phyloP scores from a whole-genome alignment of 2,329 filamentous ascomycete genomes.

The Cladosporium velox region DNA sequence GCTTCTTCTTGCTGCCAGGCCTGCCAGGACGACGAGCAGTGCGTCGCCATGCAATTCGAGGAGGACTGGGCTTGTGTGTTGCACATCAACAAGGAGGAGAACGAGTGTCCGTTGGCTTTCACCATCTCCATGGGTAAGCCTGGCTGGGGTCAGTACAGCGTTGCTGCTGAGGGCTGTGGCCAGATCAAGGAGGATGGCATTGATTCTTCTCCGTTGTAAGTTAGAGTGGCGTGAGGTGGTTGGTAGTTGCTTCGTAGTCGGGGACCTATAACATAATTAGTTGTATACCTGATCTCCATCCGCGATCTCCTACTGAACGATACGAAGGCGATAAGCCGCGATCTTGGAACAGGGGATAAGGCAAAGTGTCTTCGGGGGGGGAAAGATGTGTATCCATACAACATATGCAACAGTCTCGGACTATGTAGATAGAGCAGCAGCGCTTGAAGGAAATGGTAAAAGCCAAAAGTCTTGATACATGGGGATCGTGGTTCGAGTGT shows the following conservation, averaged over 20 bases:
- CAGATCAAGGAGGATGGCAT: constrained; percentile 9
- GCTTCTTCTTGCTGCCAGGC: constrained; percentile 8
- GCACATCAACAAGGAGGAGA: constrained; percentile 1
- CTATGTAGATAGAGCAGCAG: background rate
- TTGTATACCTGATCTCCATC: background rate
- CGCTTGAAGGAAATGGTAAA: background rate
- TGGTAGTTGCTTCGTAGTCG: too few species aligned
- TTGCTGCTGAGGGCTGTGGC: constrained; percentile 4
- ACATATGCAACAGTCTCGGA: background rate
- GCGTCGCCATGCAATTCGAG: background rate
- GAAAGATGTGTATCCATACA: background rate
- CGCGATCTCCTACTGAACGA: too few species aligned
- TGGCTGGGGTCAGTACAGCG: background rate
- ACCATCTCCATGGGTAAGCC: background rate
- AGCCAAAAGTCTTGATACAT: background rate
- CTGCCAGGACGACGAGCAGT: constrained; percentile 3
- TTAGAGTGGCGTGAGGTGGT: background rate
- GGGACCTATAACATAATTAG: background rate
- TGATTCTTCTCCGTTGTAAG: constrained; percentile 2
- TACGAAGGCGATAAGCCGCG: too few species aligned
- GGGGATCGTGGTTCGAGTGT: background rate
- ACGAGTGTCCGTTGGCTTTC: constrained; percentile 7
- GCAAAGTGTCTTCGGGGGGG: too few species aligned
- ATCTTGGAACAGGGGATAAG: too few species aligned
- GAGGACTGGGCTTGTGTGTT: constrained; percentile 1